Evolutionary conservation across 2,329 filamentous ascomycete species (phyloP).

Genomic region (Aspergillus calidoustus): DNA sequence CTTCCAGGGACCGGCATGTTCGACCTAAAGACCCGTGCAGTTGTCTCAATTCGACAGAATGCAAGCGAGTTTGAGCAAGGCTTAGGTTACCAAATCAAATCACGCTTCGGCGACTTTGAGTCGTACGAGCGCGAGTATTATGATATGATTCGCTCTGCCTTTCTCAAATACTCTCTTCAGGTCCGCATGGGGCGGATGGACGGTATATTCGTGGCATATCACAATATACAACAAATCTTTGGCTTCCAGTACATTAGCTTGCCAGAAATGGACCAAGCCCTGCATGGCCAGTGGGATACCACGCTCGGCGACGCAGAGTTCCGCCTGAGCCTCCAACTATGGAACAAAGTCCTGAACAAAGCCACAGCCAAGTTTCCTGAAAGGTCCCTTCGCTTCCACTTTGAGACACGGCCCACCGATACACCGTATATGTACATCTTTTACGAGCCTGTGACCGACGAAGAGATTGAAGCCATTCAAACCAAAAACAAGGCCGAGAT

Average conservation of each 20-base stretch:
- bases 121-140: conserved; percentile 96
- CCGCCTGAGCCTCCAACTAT: conserved; percentile 73
- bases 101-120: conserved; percentile 76
- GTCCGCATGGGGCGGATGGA: conserved; percentile 98
- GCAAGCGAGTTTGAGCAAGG: conserved; percentile 72
- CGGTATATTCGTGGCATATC: conserved; percentile 94
- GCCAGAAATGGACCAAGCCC: conserved; percentile 81
- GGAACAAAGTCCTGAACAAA: conserved; percentile 78
- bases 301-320: conserved; percentile 82
- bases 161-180: conserved; percentile 95
- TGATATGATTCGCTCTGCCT: conserved; percentile 93
- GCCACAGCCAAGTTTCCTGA: conserved; percentile 77
- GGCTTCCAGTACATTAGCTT: conserved; percentile 94
- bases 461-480: conserved; percentile 76
- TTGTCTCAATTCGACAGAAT: conserved; percentile 91
- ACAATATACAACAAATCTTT: conserved; percentile 94
- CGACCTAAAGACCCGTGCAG: conserved; percentile 92
- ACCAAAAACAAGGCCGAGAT: conserved; percentile 66
- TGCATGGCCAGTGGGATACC: conserved; percentile 77
- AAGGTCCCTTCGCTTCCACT: conserved; percentile 74
- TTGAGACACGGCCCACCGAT: conserved; percentile 70
- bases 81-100: conserved; percentile 83
- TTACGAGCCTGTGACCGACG: conserved; percentile 77
- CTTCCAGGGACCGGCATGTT: conserved; percentile 93
- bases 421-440: conserved; percentile 84